Conservation (phyloP, 2,329 filamentous ascomycete species). For the Thelonectria olida region DNA sequence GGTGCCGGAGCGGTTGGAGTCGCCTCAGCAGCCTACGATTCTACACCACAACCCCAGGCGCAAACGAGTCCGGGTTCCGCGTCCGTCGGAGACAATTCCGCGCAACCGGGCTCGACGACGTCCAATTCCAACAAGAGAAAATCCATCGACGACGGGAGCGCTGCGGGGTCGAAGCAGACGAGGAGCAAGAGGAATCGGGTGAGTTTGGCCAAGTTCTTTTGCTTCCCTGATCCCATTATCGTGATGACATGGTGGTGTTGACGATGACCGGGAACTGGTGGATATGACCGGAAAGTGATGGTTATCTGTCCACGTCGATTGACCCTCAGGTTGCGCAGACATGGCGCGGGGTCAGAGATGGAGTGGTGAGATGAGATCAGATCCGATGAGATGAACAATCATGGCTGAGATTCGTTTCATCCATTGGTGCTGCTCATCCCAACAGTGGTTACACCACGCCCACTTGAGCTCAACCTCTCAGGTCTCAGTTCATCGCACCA, state of each 20-base stretch:
- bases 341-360: neutral
- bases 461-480: neutral
- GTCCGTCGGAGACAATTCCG: slow-evolving; percentile 61
- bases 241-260: neutral
- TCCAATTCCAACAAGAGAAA: slow-evolving; percentile 47
- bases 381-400: slow-evolving; percentile 15
- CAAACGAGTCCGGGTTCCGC: slow-evolving; percentile 51
- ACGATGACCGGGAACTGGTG: neutral
- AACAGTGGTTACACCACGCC: neutral
- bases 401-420: neutral
- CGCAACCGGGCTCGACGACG: slow-evolving; percentile 39
- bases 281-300: too few species aligned
- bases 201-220: slow-evolving; percentile 39
- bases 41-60: slow-evolving; percentile 43
- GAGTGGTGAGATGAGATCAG: slow-evolving; percentile 23
- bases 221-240: neutral
- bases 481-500: neutral
- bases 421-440: neutral
- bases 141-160: slow-evolving; percentile 52
- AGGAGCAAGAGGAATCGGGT: slow-evolving; percentile 69
- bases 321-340: neutral
- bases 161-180: slow-evolving; percentile 56
- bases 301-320: neutral
- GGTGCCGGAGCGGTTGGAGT: slow-evolving; percentile 28
- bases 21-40: slow-evolving; percentile 43